Percentiles rank a stretch among this genome's conserved stretches.
Conservation (phyloP, 164 flowering plant genomes). For the Kingdonia uniflora region DNA sequence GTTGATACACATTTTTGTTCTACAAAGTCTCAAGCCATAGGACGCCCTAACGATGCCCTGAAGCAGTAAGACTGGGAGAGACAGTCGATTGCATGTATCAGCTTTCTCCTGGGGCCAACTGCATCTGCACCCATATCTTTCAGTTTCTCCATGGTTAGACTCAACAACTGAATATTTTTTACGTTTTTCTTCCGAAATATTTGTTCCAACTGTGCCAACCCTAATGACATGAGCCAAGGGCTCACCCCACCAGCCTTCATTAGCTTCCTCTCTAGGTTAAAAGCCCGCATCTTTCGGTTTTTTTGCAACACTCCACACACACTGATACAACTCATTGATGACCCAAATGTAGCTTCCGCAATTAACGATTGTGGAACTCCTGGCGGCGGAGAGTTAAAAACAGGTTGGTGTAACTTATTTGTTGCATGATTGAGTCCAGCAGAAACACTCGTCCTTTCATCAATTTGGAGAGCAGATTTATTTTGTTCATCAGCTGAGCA, state of each 20-base stretch:
- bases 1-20: too few species aligned
- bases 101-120: slow-evolving; percentile 90
- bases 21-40: too few species aligned
- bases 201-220: slow-evolving; percentile 53
- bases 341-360: neutral
- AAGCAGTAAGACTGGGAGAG: slow-evolving; percentile 53
- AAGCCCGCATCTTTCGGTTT: slow-evolving; percentile 39
- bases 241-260: slow-evolving; percentile 69
- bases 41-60: slow-evolving; percentile 8
- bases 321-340: slow-evolving; percentile 15
- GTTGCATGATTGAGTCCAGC: slow-evolving; percentile 4
- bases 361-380: slow-evolving; percentile 11
- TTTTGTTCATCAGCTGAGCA: slow-evolving; percentile 19
- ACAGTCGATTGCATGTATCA: slow-evolving; percentile 84
- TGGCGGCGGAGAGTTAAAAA: slow-evolving; percentile 6
- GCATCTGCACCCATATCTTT: slow-evolving; percentile 85
- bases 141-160: slow-evolving; percentile 74
- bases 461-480: slow-evolving; percentile 13
- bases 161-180: slow-evolving; percentile 50
- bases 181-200: slow-evolving; percentile 40
- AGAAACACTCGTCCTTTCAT: slow-evolving; percentile 5
- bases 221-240: slow-evolving; percentile 67
- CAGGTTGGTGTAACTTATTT: slow-evolving; percentile 6
- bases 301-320: slow-evolving; percentile 16
- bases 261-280: slow-evolving; percentile 63